Percentiles rank a stretch among this genome's conserved stretches.
Evolutionary conservation across 2,329 filamentous ascomycete genomes (phyloP).

Genomic region (Paecilomyces dactylethromorphus): DNA sequence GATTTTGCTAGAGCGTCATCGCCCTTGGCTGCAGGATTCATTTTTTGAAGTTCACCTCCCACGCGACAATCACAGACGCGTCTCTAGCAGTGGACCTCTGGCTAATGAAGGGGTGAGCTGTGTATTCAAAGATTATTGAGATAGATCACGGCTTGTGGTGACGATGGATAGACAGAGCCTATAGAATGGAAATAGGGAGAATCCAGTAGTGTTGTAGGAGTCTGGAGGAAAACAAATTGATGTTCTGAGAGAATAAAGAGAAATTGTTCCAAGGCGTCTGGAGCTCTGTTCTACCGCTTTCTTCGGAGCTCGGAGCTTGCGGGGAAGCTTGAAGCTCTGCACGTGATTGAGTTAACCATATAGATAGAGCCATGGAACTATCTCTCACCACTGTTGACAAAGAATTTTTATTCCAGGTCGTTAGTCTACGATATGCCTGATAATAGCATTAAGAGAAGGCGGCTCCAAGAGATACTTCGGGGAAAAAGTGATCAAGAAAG

Average conservation of each 20-base stretch:
- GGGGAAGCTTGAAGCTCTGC: background rate
- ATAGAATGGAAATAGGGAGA: background rate
- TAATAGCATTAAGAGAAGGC: background rate
- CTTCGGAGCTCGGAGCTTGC: background rate
- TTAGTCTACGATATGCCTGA: background rate
- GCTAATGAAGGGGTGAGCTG: background rate
- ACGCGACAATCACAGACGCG: background rate
- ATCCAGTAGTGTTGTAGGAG: background rate
- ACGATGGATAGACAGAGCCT: background rate
- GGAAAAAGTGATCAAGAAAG: background rate
- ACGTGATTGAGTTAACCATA: background rate
- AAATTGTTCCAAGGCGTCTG: background rate
- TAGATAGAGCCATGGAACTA: background rate
- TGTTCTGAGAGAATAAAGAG: background rate
- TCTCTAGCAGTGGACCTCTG: background rate
- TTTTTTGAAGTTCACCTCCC: constrained; percentile 16
- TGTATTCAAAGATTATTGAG: background rate
- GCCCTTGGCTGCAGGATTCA: constrained; percentile 52
- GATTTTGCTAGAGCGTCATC: constrained; percentile 54
- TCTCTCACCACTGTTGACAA: background rate
- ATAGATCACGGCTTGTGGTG: background rate
- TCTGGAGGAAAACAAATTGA: background rate
- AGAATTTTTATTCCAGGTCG: too few species aligned
- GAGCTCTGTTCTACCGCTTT: background rate
- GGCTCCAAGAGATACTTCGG: background rate